phyloP scores from a whole-genome alignment of 495 filamentous ascomycete genomes.

The Aspergillus steynii region DNA sequence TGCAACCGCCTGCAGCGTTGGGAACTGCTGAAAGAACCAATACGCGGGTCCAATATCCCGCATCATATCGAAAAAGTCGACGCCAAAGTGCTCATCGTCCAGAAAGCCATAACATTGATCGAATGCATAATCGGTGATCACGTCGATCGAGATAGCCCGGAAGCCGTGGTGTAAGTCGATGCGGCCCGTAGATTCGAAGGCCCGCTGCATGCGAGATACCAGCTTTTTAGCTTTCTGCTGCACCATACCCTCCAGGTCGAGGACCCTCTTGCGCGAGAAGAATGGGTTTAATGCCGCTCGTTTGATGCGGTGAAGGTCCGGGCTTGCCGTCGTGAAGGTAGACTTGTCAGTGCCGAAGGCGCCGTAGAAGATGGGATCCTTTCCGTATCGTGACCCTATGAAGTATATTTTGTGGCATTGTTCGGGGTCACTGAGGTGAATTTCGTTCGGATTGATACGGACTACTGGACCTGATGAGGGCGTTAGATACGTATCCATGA shows the following conservation, averaged over 20 bases:
- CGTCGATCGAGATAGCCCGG: slow-evolving; percentile 40
- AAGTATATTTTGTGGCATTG: slow-evolving; percentile 41
- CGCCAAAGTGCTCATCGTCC: slow-evolving; percentile 19
- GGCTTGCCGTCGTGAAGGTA: slow-evolving; percentile 24
- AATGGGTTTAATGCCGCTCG: slow-evolving; percentile 39
- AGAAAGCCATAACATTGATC: slow-evolving; percentile 23
- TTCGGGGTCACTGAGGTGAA: slow-evolving; percentile 40
- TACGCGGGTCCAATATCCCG: slow-evolving; percentile 17
- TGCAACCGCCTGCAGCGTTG: slow-evolving; percentile 14
- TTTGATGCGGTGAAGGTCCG: slow-evolving; percentile 33
- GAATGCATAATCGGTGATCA: slow-evolving; percentile 48
- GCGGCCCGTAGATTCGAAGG: slow-evolving; percentile 14
- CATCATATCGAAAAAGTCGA: slow-evolving; percentile 21
- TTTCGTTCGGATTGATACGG: slow-evolving; percentile 38
- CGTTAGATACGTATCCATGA: background rate
- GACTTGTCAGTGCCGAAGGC: slow-evolving; percentile 18
- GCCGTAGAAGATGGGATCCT: slow-evolving; percentile 24
- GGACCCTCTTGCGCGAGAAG: slow-evolving; percentile 39
- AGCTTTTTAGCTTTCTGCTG: slow-evolving; percentile 18
- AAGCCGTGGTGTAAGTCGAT: slow-evolving; percentile 28
- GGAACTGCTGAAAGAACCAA: slow-evolving; percentile 29
- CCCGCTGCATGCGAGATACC: slow-evolving; percentile 14
- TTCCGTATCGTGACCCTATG: slow-evolving; percentile 29
- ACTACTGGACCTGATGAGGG: slow-evolving; percentile 25
- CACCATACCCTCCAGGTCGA: slow-evolving; percentile 33